These are phyloP conservation scores for Omphalotus olearius DNA, from an alignment of 1,284 basidiomycete genomes.

Conservation along the genomic window DNA sequence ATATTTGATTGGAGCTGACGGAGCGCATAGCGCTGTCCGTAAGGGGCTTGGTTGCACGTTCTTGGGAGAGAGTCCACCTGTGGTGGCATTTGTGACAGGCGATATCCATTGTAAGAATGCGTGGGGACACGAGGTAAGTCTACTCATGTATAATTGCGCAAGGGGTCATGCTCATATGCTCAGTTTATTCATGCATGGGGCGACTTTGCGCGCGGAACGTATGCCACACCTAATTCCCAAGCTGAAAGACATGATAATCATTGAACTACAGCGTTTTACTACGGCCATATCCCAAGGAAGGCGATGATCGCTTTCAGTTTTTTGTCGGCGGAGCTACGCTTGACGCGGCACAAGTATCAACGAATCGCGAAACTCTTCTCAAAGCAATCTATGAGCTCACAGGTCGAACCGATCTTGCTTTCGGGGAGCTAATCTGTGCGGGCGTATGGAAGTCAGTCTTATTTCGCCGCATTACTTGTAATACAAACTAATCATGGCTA, in stretches of 20 bases:
- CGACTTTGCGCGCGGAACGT: no score
- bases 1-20: slow-evolving; percentile 7
- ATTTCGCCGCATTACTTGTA: neutral
- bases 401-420: slow-evolving; percentile 22
- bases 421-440: slow-evolving; percentile 23
- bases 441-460: slow-evolving; percentile 7
- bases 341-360: neutral
- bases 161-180: neutral
- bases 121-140: slow-evolving; percentile 22
- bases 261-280: neutral
- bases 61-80: slow-evolving; percentile 25
- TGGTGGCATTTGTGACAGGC: slow-evolving; percentile 19
- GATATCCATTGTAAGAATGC: slow-evolving; percentile 25
- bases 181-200: no score
- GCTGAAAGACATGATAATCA: no score
- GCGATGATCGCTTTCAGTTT: no score
- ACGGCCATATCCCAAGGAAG: neutral
- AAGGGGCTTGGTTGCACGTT: slow-evolving; percentile 29
- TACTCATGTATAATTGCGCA: neutral
- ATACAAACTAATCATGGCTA: slow-evolving; percentile 12
- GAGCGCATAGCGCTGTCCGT: slow-evolving; percentile 19
- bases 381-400: slow-evolving; percentile 20
- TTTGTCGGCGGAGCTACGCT: no score
- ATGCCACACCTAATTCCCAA: no score
- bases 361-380: slow-evolving; percentile 16